Conservation (phyloP, 2,329 filamentous ascomycete species). For the Lasiodiplodia hormozganensis region DNA sequence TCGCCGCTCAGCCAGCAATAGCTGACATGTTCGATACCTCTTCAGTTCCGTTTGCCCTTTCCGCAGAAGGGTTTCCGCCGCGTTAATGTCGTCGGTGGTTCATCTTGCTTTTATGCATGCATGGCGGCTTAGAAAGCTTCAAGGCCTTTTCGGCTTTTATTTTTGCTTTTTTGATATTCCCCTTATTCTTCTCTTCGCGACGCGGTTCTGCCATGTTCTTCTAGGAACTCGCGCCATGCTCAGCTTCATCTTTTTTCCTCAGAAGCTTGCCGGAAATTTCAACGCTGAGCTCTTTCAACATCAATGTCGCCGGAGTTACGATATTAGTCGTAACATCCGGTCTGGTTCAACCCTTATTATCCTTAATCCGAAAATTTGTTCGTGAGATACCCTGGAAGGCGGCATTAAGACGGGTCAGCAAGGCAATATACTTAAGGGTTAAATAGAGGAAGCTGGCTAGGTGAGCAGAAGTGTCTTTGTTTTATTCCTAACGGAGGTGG, state of each 20-base stretch:
- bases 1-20: background rate
- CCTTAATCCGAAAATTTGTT: background rate
- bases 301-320: background rate
- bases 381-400: background rate
- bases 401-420: background rate
- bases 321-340: background rate
- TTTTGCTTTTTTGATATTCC: background rate
- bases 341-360: background rate
- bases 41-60: background rate
- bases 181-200: background rate
- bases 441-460: background rate
- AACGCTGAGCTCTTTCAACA: background rate
- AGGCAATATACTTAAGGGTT: background rate
- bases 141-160: background rate
- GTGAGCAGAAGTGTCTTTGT: background rate
- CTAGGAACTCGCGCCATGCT: background rate
- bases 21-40: constrained; percentile 1
- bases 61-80: background rate
- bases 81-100: background rate
- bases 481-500: background rate
- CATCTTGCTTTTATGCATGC: background rate
- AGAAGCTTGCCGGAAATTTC: background rate
- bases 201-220: background rate
- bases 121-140: background rate
- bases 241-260: background rate